Evolutionary conservation across 2,329 filamentous ascomycete genomes (phyloP).

Genomic region (Gaeumannomyces tritici): DNA sequence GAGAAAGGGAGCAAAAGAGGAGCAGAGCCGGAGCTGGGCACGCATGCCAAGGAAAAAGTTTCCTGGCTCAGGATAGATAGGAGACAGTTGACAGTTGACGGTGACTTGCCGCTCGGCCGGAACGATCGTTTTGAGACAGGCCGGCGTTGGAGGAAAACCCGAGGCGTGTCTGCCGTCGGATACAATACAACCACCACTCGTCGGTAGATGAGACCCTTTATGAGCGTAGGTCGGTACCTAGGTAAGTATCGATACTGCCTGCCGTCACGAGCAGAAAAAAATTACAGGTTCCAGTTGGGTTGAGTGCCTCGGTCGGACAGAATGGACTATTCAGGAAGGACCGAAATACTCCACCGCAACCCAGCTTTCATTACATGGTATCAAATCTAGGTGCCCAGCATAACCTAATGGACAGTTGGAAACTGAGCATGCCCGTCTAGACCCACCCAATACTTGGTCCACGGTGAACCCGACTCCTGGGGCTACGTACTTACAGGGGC

Average conservation of each 20-base stretch:
- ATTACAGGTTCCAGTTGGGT: not conserved
- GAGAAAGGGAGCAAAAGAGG: not conserved
- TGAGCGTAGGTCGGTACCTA: not conserved
- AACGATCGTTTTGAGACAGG: not conserved
- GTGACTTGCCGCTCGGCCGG: not conserved
- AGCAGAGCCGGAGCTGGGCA: not conserved
- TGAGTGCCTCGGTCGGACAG: not conserved
- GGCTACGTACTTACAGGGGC: too few species aligned
- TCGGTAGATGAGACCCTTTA: not conserved
- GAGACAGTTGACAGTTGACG: too few species aligned
- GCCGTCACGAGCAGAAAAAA: not conserved
- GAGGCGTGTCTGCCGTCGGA: not conserved
- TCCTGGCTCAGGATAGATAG: not conserved
- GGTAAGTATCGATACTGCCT: too few species aligned
- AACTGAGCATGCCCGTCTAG: not conserved
- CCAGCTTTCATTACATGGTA: not conserved
- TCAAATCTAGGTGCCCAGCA: not conserved
- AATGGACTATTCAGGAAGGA: not conserved
- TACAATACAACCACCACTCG: not conserved
- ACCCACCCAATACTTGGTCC: not conserved
- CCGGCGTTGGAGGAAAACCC: not conserved
- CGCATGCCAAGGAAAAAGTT: not conserved
- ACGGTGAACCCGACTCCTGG: too few species aligned
- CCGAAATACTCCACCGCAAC: not conserved
- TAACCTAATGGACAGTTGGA: not conserved